phyloP scores from a whole-genome alignment of 2,329 filamentous ascomycete genomes.

The Alternaria alternata region DNA sequence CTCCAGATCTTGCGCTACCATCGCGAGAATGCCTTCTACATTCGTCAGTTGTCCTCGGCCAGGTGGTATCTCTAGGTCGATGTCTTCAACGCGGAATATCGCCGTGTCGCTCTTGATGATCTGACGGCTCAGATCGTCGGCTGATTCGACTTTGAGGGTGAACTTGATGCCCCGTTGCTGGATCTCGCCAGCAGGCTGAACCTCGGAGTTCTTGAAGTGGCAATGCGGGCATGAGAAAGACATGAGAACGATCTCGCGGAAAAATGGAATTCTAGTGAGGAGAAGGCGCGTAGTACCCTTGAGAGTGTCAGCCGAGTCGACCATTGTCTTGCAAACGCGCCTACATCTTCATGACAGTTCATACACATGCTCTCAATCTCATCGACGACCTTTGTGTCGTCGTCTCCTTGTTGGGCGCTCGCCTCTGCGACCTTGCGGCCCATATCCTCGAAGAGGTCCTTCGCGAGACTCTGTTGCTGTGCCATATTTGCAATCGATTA shows the following conservation, averaged over 20 bases:
- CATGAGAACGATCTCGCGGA: conserved; percentile 97
- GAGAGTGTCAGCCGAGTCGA: conserved; percentile 25
- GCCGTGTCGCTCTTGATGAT: conserved; percentile 93
- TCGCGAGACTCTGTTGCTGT: conserved; percentile 49
- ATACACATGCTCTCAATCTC: conserved; percentile 64
- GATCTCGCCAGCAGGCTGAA: conserved; percentile 90
- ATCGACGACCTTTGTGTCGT: conserved; percentile 59
- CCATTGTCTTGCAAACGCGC: conserved; percentile 14
- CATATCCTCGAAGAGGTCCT: conserved; percentile 63
- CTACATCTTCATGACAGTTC: conserved; percentile 62
- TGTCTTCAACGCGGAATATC: conserved; percentile 83
- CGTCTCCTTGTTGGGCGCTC: conserved; percentile 45
- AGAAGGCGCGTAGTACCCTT: conserved; percentile 86
- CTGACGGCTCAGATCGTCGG: conserved; percentile 81
- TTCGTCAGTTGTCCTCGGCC: conserved; percentile 93
- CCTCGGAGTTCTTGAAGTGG: conserved; percentile 87
- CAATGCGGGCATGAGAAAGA: conserved; percentile 95
- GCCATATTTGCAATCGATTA: conserved; percentile 38
- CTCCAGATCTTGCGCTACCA: conserved; percentile 81
- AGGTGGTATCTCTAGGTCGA: conserved; percentile 91
- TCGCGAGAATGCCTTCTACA: conserved; percentile 84
- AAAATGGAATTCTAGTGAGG: conserved; percentile 92
- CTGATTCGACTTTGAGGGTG: conserved; percentile 76
- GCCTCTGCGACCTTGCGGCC: conserved; percentile 57
- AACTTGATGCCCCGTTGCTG: conserved; percentile 89